Conservation (phyloP, 1,284 basidiomycete genomes). For the Blastosporella zonata region DNA sequence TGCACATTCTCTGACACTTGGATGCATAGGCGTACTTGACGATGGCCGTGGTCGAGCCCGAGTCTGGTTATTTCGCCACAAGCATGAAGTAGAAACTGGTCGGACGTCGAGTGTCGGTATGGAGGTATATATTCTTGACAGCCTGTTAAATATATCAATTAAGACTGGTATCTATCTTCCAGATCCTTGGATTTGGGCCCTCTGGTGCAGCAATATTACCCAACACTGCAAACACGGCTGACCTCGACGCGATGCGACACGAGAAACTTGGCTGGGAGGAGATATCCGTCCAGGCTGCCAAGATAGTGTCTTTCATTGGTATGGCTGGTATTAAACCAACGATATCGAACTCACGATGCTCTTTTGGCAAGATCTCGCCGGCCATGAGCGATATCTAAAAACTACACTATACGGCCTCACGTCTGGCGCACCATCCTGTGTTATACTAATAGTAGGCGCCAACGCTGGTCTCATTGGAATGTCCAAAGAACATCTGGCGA, state of each 20-base stretch:
- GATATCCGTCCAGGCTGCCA: constrained; percentile 87
- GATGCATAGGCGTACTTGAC: constrained; percentile 83
- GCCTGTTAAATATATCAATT: background rate
- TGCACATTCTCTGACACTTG: constrained; percentile 16
- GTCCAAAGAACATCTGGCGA: constrained; percentile 97
- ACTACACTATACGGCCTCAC: constrained; percentile 96
- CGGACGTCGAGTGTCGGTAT: constrained; percentile 94
- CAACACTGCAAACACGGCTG: constrained; percentile 48
- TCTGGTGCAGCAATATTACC: constrained; percentile 78
- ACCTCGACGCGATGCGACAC: constrained; percentile 62
- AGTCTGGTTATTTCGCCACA: constrained; percentile 92
- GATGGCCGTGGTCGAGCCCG: constrained; percentile 94
- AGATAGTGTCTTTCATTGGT: constrained; percentile 95
- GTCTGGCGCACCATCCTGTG: constrained; percentile 92
- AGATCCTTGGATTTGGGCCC: constrained; percentile 86
- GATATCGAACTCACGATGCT: background rate
- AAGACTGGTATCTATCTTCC: background rate
- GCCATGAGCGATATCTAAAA: constrained; percentile 88
- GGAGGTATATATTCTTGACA: constrained; percentile 58
- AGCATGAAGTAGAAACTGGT: constrained; percentile 96
- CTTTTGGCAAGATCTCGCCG: constrained; percentile 68
- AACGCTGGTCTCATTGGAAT: constrained; percentile 97
- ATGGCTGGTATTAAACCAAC: constrained; percentile 15
- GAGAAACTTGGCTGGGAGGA: constrained; percentile 96
- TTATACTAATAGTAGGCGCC: constrained; percentile 93